These are phyloP conservation scores for Pseudogymnoascus sp. DNA, from an alignment of 2,329 filamentous ascomycete genomes.

Conservation along the genomic window DNA sequence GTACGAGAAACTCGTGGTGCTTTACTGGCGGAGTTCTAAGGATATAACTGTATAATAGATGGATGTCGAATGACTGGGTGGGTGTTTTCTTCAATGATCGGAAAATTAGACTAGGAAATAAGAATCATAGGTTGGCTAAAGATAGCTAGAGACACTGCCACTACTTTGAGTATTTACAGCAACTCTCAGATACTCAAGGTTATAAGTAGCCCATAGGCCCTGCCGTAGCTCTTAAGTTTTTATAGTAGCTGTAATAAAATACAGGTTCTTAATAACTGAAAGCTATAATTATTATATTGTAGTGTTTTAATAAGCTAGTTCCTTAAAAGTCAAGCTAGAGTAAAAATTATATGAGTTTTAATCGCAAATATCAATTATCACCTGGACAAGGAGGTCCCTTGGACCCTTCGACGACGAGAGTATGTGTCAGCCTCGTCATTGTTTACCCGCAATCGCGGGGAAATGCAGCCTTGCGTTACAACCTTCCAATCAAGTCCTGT, in stretches of 20 bases:
- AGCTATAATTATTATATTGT: background rate
- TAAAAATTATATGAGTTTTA: background rate
- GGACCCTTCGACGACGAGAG: slow-evolving; percentile 15
- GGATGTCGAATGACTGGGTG: background rate
- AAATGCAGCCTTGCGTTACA: background rate
- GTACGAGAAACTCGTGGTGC: background rate
- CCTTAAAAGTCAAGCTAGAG: background rate
- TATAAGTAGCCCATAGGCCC: background rate
- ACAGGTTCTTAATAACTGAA: background rate
- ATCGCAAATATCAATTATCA: background rate
- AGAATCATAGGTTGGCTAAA: background rate
- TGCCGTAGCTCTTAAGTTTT: background rate
- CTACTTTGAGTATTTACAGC: background rate
- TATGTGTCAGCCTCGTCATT: slow-evolving; percentile 9
- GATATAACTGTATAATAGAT: background rate
- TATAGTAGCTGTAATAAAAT: background rate
- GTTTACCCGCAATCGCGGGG: slow-evolving; percentile 1
- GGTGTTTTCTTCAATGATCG: background rate
- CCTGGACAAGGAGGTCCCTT: slow-evolving; percentile 13
- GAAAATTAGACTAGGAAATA: background rate
- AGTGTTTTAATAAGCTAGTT: background rate
- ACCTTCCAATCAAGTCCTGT: background rate
- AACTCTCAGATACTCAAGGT: background rate
- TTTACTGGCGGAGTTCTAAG: background rate
- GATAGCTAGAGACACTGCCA: background rate